Conservation (phyloP, 2,329 filamentous ascomycete species). For the Cadophora malorum region DNA sequence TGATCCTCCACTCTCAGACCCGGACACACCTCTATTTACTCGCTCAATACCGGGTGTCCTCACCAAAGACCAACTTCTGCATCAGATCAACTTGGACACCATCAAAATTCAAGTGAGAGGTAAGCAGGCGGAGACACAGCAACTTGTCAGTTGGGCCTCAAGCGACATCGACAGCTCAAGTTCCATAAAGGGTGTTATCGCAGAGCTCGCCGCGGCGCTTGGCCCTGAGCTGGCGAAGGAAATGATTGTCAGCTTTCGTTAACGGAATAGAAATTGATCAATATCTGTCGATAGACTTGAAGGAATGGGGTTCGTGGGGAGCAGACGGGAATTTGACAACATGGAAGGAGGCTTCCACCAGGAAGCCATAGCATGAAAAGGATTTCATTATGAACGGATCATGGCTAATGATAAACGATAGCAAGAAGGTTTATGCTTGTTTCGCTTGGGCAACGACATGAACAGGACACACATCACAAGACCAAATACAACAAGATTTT, state of each 20-base stretch:
- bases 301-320: too few relatives aligned
- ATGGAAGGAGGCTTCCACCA: too few relatives aligned
- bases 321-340: too few relatives aligned
- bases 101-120: slow-evolving; percentile 56
- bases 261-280: background rate
- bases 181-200: slow-evolving; percentile 66
- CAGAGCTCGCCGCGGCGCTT: slow-evolving; percentile 70
- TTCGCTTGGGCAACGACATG: background rate
- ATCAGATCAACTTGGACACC: slow-evolving; percentile 61
- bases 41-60: slow-evolving; percentile 73
- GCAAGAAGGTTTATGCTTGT: background rate
- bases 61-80: slow-evolving; percentile 57
- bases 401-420: background rate
- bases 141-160: slow-evolving; percentile 66
- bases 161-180: slow-evolving; percentile 56
- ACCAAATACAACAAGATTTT: background rate
- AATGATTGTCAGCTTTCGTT: slow-evolving; percentile 55
- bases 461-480: background rate
- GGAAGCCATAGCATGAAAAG: too few relatives aligned
- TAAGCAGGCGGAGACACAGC: slow-evolving; percentile 52
- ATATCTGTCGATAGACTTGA: too few relatives aligned
- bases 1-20: slow-evolving; percentile 25
- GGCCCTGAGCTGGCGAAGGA: slow-evolving; percentile 64
- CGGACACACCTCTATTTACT: slow-evolving; percentile 58
- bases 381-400: background rate